phyloP scores from a whole-genome alignment of 768 basidiomycete genomes.

The Rhodotorula taiwanensis region DNA sequence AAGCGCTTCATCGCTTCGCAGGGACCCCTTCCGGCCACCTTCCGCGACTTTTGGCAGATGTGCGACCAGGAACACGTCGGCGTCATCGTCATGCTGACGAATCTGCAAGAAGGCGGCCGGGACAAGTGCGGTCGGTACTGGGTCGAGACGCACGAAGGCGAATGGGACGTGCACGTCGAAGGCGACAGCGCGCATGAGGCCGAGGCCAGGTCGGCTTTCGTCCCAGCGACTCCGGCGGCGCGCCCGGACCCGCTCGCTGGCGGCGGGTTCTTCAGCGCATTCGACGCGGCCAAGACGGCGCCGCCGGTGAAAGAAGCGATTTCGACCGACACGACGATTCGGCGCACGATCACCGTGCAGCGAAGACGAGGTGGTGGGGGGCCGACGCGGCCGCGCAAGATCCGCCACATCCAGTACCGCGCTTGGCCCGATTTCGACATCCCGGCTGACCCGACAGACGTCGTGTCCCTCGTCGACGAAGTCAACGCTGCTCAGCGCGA shows the following conservation, averaged over 20 bases:
- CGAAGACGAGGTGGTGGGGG: conserved; percentile 47
- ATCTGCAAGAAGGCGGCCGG: conserved; percentile 76
- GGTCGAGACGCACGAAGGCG: conserved; percentile 14
- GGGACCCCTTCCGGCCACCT: conserved; percentile 83
- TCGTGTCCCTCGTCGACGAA: conserved; percentile 66
- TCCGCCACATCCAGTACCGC: conserved; percentile 84
- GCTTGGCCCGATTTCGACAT: conserved; percentile 98
- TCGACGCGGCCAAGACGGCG: conserved; percentile 4
- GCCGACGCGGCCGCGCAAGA: conserved; percentile 27
- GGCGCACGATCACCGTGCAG: conserved; percentile 57
- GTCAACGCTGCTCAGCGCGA: conserved; percentile 50
- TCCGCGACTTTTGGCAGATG: conserved; percentile 89
- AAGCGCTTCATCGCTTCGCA: conserved; percentile 91
- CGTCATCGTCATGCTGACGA: conserved; percentile 94
- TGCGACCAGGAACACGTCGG: conserved; percentile 92
- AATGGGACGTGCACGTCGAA: conserved; percentile 23
- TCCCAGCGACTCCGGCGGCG: conserved; percentile 2
- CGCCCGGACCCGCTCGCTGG: not conserved
- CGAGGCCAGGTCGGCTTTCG: not conserved
- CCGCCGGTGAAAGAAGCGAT: not conserved
- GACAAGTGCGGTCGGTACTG: conserved; percentile 91
- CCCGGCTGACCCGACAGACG: conserved; percentile 68
- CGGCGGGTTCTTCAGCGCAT: conserved; percentile 39
- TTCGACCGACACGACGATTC: conserved; percentile 43
- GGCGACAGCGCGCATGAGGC: conserved; percentile 22